These are phyloP conservation scores for Puccinellia tenuiflora DNA, from an alignment of 176 grass and related monocot genomes.

Conservation along the genomic window DNA sequence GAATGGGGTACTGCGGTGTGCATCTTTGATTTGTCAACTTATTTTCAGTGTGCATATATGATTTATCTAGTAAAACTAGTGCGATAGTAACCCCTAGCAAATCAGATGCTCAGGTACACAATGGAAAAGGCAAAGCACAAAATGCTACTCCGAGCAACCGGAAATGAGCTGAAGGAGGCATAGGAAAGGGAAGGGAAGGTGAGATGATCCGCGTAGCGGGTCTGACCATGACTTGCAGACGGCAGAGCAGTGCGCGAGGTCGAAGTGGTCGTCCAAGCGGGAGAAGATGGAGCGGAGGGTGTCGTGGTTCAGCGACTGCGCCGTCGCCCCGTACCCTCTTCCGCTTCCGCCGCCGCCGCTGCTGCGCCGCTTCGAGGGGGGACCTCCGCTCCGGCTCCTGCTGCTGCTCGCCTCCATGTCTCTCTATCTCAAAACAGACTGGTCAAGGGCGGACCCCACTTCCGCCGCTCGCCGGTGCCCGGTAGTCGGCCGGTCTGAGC, in stretches of 20 bases:
- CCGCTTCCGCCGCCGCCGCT: neutral
- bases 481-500: neutral
- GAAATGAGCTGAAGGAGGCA: neutral
- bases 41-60: neutral
- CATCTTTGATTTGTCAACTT: neutral
- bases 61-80: neutral
- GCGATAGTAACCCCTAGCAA: neutral
- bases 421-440: neutral
- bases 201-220: neutral
- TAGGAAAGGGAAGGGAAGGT: neutral
- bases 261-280: constrained; percentile 75
- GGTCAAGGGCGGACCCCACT: neutral
- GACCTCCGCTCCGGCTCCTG: constrained; percentile 8
- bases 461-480: neutral
- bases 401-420: constrained; percentile 45
- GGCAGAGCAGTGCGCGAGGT: constrained; percentile 79
- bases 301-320: constrained; percentile 49
- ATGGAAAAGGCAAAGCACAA: neutral
- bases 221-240: constrained; percentile 76
- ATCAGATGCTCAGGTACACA: neutral
- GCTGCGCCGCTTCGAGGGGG: constrained; percentile 8
- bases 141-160: constrained; percentile 10
- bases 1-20: neutral
- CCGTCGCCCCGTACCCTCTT: neutral
- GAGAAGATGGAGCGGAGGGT: constrained; percentile 65